Conservation (phyloP, 305 asterid genomes). For the Fraxinus latifolia region DNA sequence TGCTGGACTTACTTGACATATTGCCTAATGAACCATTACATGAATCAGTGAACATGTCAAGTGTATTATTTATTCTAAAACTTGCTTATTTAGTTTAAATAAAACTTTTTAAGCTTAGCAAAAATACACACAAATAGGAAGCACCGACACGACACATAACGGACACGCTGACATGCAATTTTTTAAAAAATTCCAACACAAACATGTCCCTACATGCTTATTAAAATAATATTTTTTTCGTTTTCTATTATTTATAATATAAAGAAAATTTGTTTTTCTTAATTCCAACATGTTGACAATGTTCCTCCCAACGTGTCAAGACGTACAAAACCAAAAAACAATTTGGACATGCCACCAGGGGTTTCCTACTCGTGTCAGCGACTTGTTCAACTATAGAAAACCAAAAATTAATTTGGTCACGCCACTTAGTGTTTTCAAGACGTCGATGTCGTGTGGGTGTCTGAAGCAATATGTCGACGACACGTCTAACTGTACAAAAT, state of each 20-base stretch:
- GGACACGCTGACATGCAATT: background rate
- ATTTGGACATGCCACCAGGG: background rate
- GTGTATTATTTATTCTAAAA: background rate
- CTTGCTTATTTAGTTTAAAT: background rate
- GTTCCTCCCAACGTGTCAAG: background rate
- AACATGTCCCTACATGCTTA: background rate
- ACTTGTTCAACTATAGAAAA: background rate
- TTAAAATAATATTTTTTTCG: background rate
- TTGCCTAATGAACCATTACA: background rate
- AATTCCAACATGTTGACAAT: background rate
- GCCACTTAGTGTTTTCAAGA: background rate
- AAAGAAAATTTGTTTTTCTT: background rate
- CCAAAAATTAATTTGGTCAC: background rate
- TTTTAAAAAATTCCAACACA: background rate
- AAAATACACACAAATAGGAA: background rate
- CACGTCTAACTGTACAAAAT: background rate
- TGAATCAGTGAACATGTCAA: background rate
- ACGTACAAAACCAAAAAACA: background rate
- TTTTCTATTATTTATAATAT: background rate
- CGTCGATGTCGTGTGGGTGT: background rate
- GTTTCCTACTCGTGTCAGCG: background rate
- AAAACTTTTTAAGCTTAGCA: background rate
- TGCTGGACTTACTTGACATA: background rate
- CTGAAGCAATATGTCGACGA: background rate
- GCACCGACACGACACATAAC: background rate